These are phyloP conservation scores for Pichia gijzeniarum DNA, from an alignment of 805 yeast species.

Conservation along the genomic window DNA sequence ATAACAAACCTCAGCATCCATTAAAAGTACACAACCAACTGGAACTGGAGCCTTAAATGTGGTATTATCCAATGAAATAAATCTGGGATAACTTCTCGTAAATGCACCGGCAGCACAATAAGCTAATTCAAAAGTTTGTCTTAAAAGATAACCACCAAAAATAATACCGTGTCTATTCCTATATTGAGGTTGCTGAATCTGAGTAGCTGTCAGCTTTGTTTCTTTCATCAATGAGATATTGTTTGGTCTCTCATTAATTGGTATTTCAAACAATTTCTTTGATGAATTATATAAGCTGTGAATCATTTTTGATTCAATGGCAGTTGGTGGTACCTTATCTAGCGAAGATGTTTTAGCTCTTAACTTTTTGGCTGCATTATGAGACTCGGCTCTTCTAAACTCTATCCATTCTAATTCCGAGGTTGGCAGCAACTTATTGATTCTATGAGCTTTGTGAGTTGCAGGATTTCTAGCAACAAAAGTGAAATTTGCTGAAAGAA, in stretches of 20 bases:
- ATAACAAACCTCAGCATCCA: slow-evolving; percentile 78
- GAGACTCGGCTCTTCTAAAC: slow-evolving; percentile 82
- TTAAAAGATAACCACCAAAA: slow-evolving; percentile 88
- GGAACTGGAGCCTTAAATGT: slow-evolving; percentile 94
- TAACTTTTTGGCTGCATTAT: slow-evolving; percentile 78
- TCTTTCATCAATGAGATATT: slow-evolving; percentile 63
- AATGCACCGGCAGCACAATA: slow-evolving; percentile 90
- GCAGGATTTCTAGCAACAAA: slow-evolving; percentile 93
- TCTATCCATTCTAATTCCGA: slow-evolving; percentile 75
- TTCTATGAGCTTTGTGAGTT: slow-evolving; percentile 84
- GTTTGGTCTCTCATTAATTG: slow-evolving; percentile 35
- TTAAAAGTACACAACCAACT: slow-evolving; percentile 81
- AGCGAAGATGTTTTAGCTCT: slow-evolving; percentile 61
- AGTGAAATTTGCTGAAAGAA: slow-evolving; percentile 85
- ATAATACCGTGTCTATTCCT: slow-evolving; percentile 93
- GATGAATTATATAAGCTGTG: slow-evolving; percentile 69
- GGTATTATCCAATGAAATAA: slow-evolving; percentile 83
- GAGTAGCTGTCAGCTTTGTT: slow-evolving; percentile 64
- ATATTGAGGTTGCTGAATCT: slow-evolving; percentile 94
- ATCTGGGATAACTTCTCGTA: slow-evolving; percentile 78
- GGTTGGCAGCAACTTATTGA: slow-evolving; percentile 72
- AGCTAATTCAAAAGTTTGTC: slow-evolving; percentile 91
- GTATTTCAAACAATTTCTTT: slow-evolving; percentile 30
- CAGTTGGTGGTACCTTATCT: slow-evolving; percentile 66
- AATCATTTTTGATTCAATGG: slow-evolving; percentile 64